phyloP scores from a whole-genome alignment of 164 flowering plant genomes.

The Tinospora cordifolia region DNA sequence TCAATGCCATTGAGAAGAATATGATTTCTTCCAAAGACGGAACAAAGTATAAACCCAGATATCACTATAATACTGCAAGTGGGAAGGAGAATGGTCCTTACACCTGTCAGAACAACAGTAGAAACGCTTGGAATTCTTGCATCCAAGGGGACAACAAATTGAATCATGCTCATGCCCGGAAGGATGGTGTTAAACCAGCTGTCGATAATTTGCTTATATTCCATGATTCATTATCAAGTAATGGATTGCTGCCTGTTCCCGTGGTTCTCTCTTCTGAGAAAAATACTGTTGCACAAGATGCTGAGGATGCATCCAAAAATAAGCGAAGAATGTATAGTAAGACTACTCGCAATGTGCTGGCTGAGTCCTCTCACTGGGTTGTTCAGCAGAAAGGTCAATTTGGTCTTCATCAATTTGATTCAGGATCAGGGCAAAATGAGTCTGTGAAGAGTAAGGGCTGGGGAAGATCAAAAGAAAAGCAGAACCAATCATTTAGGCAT shows the following conservation, averaged over 20 bases:
- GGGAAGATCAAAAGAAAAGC: slow-evolving; percentile 7
- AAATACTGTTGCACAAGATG: neutral
- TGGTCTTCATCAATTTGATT: slow-evolving; percentile 3
- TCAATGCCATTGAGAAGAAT: neutral
- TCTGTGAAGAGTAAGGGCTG: neutral
- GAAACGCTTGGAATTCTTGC: slow-evolving; percentile 1
- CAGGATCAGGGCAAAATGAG: slow-evolving; percentile 5
- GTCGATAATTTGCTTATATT: neutral
- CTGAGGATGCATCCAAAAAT: neutral
- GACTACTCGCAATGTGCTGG: neutral
- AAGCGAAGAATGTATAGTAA: slow-evolving; percentile 6
- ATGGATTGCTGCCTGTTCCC: slow-evolving; percentile 9
- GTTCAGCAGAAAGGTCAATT: slow-evolving; percentile 13
- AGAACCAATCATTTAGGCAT: neutral
- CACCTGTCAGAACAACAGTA: slow-evolving; percentile 12
- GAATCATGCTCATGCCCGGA: slow-evolving; percentile 7
- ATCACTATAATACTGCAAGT: neutral
- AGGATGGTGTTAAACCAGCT: neutral
- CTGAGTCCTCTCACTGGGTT: slow-evolving; percentile 6
- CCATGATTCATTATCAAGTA: neutral
- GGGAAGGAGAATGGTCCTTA: slow-evolving; percentile 11
- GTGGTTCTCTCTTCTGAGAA: slow-evolving; percentile 7
- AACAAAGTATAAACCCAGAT: slow-evolving; percentile 3
- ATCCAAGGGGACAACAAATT: slow-evolving; percentile 10
- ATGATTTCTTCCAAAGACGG: neutral